Evolutionary conservation across 2,329 filamentous ascomycete genomes (phyloP), one percentile per base, ranked within the genome.

Genomic region (Colletotrichum gigasporum): DNA sequence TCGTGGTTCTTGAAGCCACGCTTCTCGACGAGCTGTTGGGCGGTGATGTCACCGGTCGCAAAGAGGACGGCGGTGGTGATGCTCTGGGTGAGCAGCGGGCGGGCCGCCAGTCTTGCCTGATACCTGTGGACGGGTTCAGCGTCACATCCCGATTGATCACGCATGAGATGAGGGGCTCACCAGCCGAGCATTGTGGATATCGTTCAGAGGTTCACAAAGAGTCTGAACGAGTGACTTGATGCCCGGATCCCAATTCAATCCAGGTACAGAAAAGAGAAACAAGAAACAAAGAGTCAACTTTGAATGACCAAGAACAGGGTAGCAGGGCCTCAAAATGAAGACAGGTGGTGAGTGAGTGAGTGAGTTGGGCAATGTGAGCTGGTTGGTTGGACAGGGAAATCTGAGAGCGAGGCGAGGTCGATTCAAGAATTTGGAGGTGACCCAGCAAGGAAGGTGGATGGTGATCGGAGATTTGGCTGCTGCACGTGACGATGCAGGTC

Each of bases 21-120:
- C 77, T 89, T 90, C 80, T 98, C 95, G 64, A 99, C 92, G 34
- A 88, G 84, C 80, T 98, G 95, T 80, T 99, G 96, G 35, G 96
- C 93, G 69, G 96, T 90, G 65, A 91, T 84, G 80, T 99, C 96
- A 72, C 96, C 96, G 12, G 94, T 92, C 63, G 91, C 94, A 76
- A 98, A 99, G 68, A 99, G 90, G 64, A 98, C 86, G 50, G 93
- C 91, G 37, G 95, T 97, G 60, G 94, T 97, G 71, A 97, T 82
- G 75, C 91, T 92, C 83, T 97, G 93, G 10, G 95, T 98, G 73
- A 97, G 87, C 71, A 98, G 83, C 65, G 95, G 95, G 74, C 92
- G 88, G 72, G 89, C 87, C 71, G 91, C 90, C 75, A 97, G 85
- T 78, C 88, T 91, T 74, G 88, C 84, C 80, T 96, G 93, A 82